These are phyloP conservation scores for Moniliophthora roreri DNA, from an alignment of 1,284 basidiomycete genomes.

Conservation along the genomic window DNA sequence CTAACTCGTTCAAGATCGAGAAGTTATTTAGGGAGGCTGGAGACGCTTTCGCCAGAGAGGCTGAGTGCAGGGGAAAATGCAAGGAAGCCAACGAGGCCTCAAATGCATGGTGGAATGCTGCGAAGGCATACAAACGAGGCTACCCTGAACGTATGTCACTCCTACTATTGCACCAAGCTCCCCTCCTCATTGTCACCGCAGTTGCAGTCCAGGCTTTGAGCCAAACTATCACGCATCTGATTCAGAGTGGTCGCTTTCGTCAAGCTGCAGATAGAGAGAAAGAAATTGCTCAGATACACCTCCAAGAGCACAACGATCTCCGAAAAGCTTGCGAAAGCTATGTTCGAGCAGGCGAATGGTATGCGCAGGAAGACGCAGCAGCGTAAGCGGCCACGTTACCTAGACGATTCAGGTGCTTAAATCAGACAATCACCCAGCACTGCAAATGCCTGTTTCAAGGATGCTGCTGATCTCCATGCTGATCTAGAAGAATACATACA, in stretches of 20 bases:
- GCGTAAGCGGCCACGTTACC: conserved; percentile 62
- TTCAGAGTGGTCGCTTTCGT: conserved; percentile 86
- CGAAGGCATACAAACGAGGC: conserved; percentile 90
- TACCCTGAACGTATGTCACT: conserved; percentile 73
- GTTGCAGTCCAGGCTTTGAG: conserved; percentile 91
- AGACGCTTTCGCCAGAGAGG: conserved; percentile 85
- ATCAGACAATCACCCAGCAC: conserved; percentile 55
- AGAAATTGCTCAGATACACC: conserved; percentile 92
- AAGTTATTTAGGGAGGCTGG: conserved; percentile 91
- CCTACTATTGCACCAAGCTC: conserved; percentile 16
- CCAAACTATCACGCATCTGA: conserved; percentile 84
- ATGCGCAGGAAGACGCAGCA: conserved; percentile 92
- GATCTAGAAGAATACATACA: conserved; percentile 84
- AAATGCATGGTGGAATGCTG: conserved; percentile 96
- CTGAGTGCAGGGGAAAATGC: conserved; percentile 86
- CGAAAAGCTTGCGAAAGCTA: conserved; percentile 88
- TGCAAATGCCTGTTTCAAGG: conserved; percentile 94
- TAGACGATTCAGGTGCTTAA: conserved; percentile 1
- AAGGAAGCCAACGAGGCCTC: conserved; percentile 91
- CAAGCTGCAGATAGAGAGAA: conserved; percentile 98
- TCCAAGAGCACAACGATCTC: conserved; percentile 76
- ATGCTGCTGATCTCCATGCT: conserved; percentile 93
- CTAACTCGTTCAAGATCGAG: conserved; percentile 95
- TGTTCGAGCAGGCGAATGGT: conserved; percentile 96
- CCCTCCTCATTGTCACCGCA: conserved; percentile 29